Evolutionary conservation across 1,139 yeast species (phyloP).

Genomic region (Yamadazyma aaseri): DNA sequence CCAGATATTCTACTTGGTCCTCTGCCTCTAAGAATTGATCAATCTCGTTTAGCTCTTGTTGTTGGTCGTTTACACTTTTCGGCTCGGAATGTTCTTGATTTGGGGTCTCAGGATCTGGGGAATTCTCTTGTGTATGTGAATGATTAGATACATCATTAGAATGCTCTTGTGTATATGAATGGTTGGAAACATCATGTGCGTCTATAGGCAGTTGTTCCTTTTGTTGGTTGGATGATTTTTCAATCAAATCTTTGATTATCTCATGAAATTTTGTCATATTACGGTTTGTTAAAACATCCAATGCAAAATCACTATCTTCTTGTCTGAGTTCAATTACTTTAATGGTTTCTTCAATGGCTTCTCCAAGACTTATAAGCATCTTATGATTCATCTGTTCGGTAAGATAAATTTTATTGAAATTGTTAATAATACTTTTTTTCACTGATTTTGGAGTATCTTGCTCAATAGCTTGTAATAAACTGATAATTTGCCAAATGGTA

Average conservation of each 20-base stretch:
- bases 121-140: too few relatives aligned
- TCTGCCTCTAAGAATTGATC: conserved; percentile 40
- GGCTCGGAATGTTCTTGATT: not conserved
- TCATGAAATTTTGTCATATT: conserved; percentile 46
- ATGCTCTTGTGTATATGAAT: too few relatives aligned
- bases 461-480: conserved; percentile 51
- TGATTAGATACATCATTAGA: too few relatives aligned
- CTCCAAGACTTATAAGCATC: conserved; percentile 31
- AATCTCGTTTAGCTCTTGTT: conserved; percentile 26
- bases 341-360: conserved; percentile 36
- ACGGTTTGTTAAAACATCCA: conserved; percentile 47
- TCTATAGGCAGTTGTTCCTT: too few relatives aligned
- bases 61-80: not conserved
- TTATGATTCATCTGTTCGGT: conserved; percentile 29
- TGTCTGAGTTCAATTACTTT: conserved; percentile 23
- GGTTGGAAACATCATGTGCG: not conserved
- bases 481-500: conserved; percentile 53
- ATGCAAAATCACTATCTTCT: conserved; percentile 27
- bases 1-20: conserved; percentile 41
- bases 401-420: conserved; percentile 48
- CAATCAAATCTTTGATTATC: conserved; percentile 25
- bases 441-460: conserved; percentile 53
- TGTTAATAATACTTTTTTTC: conserved; percentile 55
- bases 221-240: conserved; percentile 11
- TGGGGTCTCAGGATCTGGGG: too few relatives aligned